Base-by-base conservation (phyloP, 345 rosid genomes). In the Linum lewisii region DNA sequence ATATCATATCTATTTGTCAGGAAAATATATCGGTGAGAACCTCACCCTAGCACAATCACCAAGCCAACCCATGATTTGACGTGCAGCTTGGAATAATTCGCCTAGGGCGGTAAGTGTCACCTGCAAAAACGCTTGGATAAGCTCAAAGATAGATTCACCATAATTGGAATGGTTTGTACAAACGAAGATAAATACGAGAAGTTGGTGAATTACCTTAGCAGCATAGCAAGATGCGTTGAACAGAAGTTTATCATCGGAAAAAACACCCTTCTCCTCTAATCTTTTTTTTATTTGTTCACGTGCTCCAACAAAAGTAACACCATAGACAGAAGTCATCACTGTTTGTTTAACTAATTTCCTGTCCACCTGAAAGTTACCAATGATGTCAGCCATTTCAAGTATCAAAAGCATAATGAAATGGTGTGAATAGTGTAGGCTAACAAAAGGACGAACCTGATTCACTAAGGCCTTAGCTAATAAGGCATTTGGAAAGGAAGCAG, bases 251-350 rank as follows among this genome's bases (percentile, higher is more conserved):
- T 89, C 99, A 68, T 93, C 95, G 21, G 85, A 81, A 67, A 93
- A 82, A 59, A 67, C 84, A 61, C 95, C 97, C 71, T 85, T 85
- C 80, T 89, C 97, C 83, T 84, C 83, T 69, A 93, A 80, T 75
- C 97, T 83, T 78, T 80, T 78, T 78, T 85, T 87, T 76, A 89
- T 93, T 69, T 93, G 99, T 63, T 93, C 97, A 57, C 99, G 95
- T 37, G 99, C 99, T 32, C 99, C 99, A 51, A 85, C 82, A 79
- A 75, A 93, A 52, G 99, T 93, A 59, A 93, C 99, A 66, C 97
- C 99, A 85, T 93, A 93, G 42, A 93, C 99, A 66, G 99, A 93
- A 60, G 99, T 93, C 99, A 93, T 93, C 69, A 93, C 99, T 0
- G 99, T 93, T 70, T 93, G 99, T 66, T 89, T 89, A 51, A 93